A percentile compares a stretch with the other conserved stretches of the same genome.
These are phyloP conservation scores for Jacaranda copaia DNA, from an alignment of 257 asterid genomes.

Conservation along the genomic window DNA sequence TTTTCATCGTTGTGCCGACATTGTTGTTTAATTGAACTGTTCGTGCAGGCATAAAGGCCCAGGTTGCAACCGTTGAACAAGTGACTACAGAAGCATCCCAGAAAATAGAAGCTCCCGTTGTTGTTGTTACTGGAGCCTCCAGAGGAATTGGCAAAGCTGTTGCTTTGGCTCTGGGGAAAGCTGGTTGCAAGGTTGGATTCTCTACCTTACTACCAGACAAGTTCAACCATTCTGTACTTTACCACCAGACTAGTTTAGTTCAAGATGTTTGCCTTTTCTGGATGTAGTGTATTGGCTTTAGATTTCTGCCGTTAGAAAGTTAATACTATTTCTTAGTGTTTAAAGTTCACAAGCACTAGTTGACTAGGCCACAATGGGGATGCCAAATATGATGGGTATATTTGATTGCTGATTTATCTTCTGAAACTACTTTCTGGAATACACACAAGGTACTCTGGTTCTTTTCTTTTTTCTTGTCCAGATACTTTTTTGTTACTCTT, in stretches of 20 bases:
- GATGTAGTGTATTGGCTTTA: not conserved
- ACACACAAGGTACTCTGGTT: not conserved
- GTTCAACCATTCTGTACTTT: not conserved
- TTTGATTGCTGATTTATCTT: constrained; percentile 7
- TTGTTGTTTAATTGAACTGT: constrained; percentile 9
- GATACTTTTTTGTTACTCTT: constrained; percentile 12
- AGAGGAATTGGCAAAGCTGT: constrained; percentile 96
- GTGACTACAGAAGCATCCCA: constrained; percentile 51
- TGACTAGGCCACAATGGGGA: not conserved
- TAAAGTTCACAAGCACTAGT: constrained; percentile 1
- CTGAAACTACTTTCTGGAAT: constrained; percentile 13
- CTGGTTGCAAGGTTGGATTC: constrained; percentile 88
- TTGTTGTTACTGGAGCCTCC: constrained; percentile 93
- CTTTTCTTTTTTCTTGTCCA: constrained; percentile 1
- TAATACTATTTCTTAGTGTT: constrained; percentile 20
- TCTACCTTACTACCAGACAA: not conserved
- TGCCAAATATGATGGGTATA: not conserved
- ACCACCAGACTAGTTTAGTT: not conserved
- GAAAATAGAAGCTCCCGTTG: constrained; percentile 82
- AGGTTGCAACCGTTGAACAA: constrained; percentile 69
- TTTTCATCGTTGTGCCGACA: not conserved
- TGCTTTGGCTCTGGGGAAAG: constrained; percentile 89
- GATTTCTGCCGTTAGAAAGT: constrained; percentile 2
- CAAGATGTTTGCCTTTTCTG: constrained; percentile 3
- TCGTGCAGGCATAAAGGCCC: constrained; percentile 71